Evolutionary conservation across 352 stramenopile genomes (phyloP).

Genomic region (Pythium folliculosum): DNA sequence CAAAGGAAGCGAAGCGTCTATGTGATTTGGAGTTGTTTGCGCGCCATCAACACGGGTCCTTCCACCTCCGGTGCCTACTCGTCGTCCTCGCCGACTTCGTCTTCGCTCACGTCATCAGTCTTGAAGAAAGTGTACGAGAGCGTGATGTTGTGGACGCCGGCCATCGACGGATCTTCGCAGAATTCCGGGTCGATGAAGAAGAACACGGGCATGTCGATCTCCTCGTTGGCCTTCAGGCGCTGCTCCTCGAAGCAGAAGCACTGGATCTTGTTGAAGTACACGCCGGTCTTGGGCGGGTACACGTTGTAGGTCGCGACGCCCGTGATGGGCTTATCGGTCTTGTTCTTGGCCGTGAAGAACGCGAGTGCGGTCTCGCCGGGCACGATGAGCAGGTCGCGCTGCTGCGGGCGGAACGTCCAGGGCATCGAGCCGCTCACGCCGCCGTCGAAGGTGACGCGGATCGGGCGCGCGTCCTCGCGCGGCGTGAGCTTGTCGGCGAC

Average conservation of each 20-base stretch:
- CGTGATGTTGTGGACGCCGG: constrained; percentile 97
- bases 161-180: constrained; percentile 95
- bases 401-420: constrained; percentile 96
- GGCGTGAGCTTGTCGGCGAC: constrained; percentile 88
- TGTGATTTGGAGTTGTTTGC: not conserved
- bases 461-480: constrained; percentile 89
- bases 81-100: constrained; percentile 80
- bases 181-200: constrained; percentile 99
- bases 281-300: constrained; percentile 93
- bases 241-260: constrained; percentile 99
- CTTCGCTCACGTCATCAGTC: constrained; percentile 93
- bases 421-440: constrained; percentile 94
- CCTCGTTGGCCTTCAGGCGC: constrained; percentile 94
- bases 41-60: not conserved
- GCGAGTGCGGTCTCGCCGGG: constrained; percentile 98
- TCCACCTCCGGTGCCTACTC: constrained; percentile 29
- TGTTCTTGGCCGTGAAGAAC: constrained; percentile 99
- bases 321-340: constrained; percentile 96
- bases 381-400: constrained; percentile 92
- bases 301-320: constrained; percentile 99
- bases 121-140: constrained; percentile 99
- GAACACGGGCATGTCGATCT: constrained; percentile 99
- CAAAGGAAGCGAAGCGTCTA: not conserved
- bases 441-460: constrained; percentile 97
- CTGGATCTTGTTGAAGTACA: constrained; percentile 99